Evolutionary conservation across 176 grass and related monocot genomes (phyloP).

Genomic region (Eremochloa ophiuroides): DNA sequence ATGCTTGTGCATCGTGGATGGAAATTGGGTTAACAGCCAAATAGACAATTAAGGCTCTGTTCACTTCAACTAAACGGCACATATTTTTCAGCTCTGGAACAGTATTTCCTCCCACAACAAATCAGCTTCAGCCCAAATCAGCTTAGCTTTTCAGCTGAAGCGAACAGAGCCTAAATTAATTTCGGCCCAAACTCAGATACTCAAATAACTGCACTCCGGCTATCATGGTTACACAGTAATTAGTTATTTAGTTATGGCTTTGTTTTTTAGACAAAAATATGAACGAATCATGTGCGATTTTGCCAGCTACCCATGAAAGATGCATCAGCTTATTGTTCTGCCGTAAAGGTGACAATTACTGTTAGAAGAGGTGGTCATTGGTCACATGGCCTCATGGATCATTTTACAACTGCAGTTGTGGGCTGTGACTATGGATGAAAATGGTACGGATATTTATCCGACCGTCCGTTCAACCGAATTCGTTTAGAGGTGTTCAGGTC

Average conservation of each 20-base stretch:
- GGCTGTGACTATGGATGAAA: slow-evolving; percentile 36
- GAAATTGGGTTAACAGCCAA: slow-evolving; percentile 41
- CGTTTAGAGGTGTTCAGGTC: no score
- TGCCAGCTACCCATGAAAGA: slow-evolving; percentile 1
- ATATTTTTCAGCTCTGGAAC: no score
- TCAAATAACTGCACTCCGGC: background rate
- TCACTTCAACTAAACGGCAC: no score
- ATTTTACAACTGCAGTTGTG: slow-evolving; percentile 6
- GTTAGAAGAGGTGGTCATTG: background rate
- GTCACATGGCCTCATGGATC: background rate
- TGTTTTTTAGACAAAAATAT: background rate
- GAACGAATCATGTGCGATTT: background rate
- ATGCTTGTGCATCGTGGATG: slow-evolving; percentile 61
- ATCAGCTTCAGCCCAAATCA: no score
- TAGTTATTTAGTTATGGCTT: background rate
- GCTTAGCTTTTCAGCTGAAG: no score
- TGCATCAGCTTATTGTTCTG: background rate
- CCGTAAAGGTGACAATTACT: background rate
- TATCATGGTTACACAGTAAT: background rate
- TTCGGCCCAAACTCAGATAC: background rate
- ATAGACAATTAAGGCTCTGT: background rate
- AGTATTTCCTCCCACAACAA: no score
- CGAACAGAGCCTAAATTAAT: no score
- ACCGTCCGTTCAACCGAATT: no score
- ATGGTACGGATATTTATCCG: no score